These are phyloP conservation scores for Leccinum variicolor DNA, from an alignment of 768 basidiomycete genomes.

Conservation along the genomic window DNA sequence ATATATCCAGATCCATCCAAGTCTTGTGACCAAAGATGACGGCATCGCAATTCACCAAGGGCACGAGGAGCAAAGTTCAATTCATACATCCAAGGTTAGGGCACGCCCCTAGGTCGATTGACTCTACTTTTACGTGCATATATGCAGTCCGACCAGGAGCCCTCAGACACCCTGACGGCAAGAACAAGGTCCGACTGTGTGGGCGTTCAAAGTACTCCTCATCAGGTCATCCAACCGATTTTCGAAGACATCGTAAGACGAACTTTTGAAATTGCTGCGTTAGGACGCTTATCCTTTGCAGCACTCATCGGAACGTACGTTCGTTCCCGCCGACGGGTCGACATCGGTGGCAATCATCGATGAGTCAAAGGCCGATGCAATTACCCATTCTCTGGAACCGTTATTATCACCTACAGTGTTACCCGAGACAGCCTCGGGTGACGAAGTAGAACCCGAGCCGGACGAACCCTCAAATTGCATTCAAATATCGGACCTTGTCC, in stretches of 20 bases:
- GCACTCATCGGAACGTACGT: background rate
- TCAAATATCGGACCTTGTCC: background rate
- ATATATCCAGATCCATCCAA: conserved; percentile 13
- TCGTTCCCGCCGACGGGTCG: background rate
- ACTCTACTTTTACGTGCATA: conserved; percentile 1
- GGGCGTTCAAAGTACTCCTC: background rate
- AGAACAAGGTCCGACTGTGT: background rate
- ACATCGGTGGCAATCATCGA: background rate
- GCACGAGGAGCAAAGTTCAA: background rate
- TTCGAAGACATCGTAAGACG: conserved; percentile 13
- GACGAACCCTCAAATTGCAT: background rate
- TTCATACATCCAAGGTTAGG: conserved; percentile 6
- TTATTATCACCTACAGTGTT: background rate
- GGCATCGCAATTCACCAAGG: background rate
- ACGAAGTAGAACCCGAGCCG: background rate
- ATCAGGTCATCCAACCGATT: background rate
- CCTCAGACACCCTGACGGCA: background rate
- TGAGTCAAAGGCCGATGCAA: background rate
- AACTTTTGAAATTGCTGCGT: background rate
- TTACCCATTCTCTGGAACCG: background rate
- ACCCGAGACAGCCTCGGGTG: background rate
- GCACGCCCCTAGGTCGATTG: background rate
- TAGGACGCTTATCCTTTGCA: conserved; percentile 6
- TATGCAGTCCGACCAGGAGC: conserved; percentile 10
- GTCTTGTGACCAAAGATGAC: background rate